Percentiles rank a stretch among this genome's conserved stretches.
Evolutionary conservation across 352 stramenopile genomes (phyloP).

Genomic region (Lagenidium giganteum): DNA sequence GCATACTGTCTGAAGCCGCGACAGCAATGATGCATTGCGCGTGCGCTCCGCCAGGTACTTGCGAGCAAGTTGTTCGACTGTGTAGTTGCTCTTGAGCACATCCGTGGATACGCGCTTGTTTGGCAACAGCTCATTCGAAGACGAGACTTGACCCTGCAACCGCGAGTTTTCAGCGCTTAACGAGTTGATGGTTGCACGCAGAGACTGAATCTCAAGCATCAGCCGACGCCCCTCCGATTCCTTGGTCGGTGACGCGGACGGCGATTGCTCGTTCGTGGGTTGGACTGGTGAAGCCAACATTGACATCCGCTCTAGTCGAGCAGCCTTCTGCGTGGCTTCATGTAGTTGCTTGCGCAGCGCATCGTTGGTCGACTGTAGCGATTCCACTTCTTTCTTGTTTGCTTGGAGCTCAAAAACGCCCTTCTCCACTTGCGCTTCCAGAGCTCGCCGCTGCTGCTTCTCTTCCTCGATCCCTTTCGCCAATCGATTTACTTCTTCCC

Average conservation of each 20-base stretch:
- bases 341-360: constrained; percentile 50
- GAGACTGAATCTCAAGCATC: constrained; percentile 47
- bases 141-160: constrained; percentile 42
- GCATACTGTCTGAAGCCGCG: constrained; percentile 80
- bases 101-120: constrained; percentile 64
- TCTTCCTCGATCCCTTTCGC: too few relatives aligned
- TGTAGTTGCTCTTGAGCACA: constrained; percentile 61
- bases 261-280: constrained; percentile 13
- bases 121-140: constrained; percentile 16
- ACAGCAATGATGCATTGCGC: constrained; percentile 74
- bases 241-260: constrained; percentile 14
- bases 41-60: constrained; percentile 86
- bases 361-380: constrained; percentile 39
- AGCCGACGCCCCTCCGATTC: constrained; percentile 12
- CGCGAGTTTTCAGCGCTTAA: constrained; percentile 53
- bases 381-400: constrained; percentile 52
- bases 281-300: constrained; percentile 4
- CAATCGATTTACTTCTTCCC: too few relatives aligned
- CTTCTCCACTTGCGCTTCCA: constrained; percentile 29
- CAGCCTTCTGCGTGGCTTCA: constrained; percentile 34
- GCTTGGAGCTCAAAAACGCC: too few relatives aligned
- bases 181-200: constrained; percentile 42
- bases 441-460: constrained; percentile 24
- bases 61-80: constrained; percentile 62
- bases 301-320: constrained; percentile 35